Evolutionary conservation across 2,329 filamentous ascomycete species (phyloP), one percentile per base, ranked within the genome.

Genomic region (Hypocreales sp.): DNA sequence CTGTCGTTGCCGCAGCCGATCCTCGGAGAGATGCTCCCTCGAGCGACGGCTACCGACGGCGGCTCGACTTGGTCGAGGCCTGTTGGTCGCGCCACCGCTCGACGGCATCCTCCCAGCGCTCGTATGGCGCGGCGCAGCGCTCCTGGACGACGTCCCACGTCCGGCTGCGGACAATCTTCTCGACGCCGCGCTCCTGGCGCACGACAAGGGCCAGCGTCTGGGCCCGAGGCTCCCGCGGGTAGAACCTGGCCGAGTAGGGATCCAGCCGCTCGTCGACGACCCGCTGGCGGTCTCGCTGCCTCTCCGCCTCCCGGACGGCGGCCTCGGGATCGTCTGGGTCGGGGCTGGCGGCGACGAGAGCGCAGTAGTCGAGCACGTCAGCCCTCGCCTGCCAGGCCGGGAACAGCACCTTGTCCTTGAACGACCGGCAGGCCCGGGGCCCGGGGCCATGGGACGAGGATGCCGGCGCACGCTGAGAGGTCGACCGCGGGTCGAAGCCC

Each of bases 221-320:
- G 1, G 84, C 90, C 36, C 84, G 65, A 10, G 80, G 65, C 54
- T 95, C 84, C 27, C 62, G 58, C 0, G 80, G 74, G 40, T 87
- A 87, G 48, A 82, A 92, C 15, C 87, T 63, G 6, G 64, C 79
- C 8, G 79, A 86, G 47, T 98, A 98, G 2, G 90, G 90, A 56
- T 98, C 90, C 32, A 94, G 50, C 30, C 90, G 63, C 55, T 95
- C 90, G 48, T 95, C 72, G 5, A 95, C 74, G 0, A 87, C 63
- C 28, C 73, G 62, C 43, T 87, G 77, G 25, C 75, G 64, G 35
- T 79, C 72, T 40, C 61, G 71, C 31, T 73, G 67, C 28, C 72
- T 71, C 51, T 92, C 79, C 1, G 72, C 61, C 41, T 83, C 67
- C 29, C 80, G 61, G 12, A 79, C 42, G 1, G 79, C 58, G 15